These are phyloP conservation scores for Penicillium longicatenatum DNA, from an alignment of 495 filamentous ascomycete genomes.

Conservation along the genomic window DNA sequence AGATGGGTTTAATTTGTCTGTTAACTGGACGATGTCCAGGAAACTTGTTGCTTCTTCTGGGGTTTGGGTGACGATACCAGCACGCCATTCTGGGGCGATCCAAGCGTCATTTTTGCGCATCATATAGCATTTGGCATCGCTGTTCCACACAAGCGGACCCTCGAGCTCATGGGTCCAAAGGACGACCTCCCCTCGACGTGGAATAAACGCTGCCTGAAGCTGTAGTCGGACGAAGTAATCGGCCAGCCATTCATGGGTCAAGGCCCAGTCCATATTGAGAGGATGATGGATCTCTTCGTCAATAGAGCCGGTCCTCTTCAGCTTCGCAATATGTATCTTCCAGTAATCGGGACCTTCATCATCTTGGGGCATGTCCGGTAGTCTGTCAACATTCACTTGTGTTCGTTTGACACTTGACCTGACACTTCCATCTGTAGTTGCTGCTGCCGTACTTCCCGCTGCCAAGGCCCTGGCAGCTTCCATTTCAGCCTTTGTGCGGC, in stretches of 20 bases:
- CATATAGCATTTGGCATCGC: conserved; percentile 27
- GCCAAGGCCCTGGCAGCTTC: conserved; percentile 9
- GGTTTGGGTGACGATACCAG: conserved; percentile 55
- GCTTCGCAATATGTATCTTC: conserved; percentile 46
- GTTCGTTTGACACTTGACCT: no score
- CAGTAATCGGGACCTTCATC: conserved; percentile 58
- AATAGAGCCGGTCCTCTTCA: conserved; percentile 40
- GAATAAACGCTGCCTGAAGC: conserved; percentile 52
- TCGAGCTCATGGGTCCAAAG: conserved; percentile 50
- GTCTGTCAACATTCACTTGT: background rate
- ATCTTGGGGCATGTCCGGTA: conserved; percentile 1
- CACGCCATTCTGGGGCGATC: conserved; percentile 54
- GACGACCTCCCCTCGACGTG: conserved; percentile 59
- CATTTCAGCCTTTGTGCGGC: conserved; percentile 22
- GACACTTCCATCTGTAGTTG: background rate
- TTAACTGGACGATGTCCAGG: conserved; percentile 44
- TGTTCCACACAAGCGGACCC: conserved; percentile 40
- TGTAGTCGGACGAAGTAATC: conserved; percentile 37
- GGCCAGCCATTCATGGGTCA: conserved; percentile 41
- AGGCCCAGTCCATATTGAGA: conserved; percentile 56
- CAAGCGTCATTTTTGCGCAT: conserved; percentile 35
- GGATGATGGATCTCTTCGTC: conserved; percentile 50
- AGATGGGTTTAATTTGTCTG: conserved; percentile 33
- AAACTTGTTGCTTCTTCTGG: conserved; percentile 44
- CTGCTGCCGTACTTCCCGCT: background rate